These are phyloP conservation scores for Mucor circinelloides DNA, from an alignment of 371 early-diverging fungal species.

Conservation along the genomic window DNA sequence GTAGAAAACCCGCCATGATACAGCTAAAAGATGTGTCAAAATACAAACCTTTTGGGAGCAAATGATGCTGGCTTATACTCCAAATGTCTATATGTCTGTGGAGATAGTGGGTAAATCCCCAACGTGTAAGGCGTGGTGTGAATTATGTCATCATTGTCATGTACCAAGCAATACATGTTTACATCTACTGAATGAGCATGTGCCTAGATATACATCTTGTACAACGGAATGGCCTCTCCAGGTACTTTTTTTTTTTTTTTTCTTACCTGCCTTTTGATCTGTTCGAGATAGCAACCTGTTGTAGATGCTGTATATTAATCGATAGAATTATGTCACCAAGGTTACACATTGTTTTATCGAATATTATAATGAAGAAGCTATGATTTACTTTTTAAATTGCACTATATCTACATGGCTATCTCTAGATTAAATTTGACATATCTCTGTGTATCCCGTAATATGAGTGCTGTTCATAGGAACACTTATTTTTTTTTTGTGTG, in stretches of 20 bases:
- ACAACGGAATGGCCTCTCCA: not conserved
- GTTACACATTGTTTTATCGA: not conserved
- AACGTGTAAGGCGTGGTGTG: not conserved
- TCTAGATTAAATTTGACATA: not conserved
- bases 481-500: not conserved
- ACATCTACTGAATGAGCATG: not conserved
- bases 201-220: not conserved
- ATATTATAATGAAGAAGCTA: not conserved
- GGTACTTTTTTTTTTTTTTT: not conserved
- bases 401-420: not conserved
- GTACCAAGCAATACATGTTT: not conserved
- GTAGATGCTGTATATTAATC: not conserved
- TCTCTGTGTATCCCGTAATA: not conserved
- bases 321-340: constrained; percentile 1
- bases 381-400: not conserved
- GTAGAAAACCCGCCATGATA: not conserved
- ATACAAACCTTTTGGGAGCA: not conserved
- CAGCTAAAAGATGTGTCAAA: not conserved
- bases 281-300: not conserved
- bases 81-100: not conserved
- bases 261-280: too few species aligned
- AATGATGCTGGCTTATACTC: not conserved
- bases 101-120: not conserved
- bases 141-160: not conserved
- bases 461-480: not conserved